Conservation (phyloP, 2,329 filamentous ascomycete genomes). For the Verticillium nonalfalfae region DNA sequence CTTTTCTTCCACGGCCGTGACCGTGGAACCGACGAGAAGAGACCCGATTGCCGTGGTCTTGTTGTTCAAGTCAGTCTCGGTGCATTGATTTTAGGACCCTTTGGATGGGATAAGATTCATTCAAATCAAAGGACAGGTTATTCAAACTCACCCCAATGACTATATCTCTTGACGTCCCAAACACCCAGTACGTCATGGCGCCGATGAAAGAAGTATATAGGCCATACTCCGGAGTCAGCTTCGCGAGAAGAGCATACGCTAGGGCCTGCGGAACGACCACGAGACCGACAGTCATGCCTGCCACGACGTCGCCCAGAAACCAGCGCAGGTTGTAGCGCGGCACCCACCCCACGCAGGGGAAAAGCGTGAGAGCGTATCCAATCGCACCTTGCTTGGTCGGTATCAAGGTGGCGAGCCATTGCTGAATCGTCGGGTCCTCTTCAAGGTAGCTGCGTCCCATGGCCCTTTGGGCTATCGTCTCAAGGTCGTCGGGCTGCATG, state of each 20-base stretch:
- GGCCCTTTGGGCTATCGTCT: conserved; percentile 18
- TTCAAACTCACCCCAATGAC: conserved; percentile 55
- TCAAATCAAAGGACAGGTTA: conserved; percentile 7
- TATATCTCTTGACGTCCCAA: conserved; percentile 80
- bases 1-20: conserved; percentile 26
- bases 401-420: conserved; percentile 52
- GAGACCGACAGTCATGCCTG: conserved; percentile 57
- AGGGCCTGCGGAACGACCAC: conserved; percentile 76
- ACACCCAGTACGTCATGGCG: conserved; percentile 74
- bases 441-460: conserved; percentile 41
- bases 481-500: conserved; percentile 7
- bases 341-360: conserved; percentile 67
- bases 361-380: conserved; percentile 45
- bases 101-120: no score
- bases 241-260: conserved; percentile 70
- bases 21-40: conserved; percentile 40
- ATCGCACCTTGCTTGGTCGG: conserved; percentile 40
- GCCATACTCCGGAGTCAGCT: conserved; percentile 62
- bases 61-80: no score
- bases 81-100: no score
- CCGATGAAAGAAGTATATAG: conserved; percentile 80
- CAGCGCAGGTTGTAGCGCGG: conserved; percentile 65
- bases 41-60: conserved; percentile 51
- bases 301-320: conserved; percentile 67
- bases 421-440: conserved; percentile 56